Base-by-base conservation (phyloP, 2,329 filamentous ascomycete species). In the Curvularia eragrostidis region DNA sequence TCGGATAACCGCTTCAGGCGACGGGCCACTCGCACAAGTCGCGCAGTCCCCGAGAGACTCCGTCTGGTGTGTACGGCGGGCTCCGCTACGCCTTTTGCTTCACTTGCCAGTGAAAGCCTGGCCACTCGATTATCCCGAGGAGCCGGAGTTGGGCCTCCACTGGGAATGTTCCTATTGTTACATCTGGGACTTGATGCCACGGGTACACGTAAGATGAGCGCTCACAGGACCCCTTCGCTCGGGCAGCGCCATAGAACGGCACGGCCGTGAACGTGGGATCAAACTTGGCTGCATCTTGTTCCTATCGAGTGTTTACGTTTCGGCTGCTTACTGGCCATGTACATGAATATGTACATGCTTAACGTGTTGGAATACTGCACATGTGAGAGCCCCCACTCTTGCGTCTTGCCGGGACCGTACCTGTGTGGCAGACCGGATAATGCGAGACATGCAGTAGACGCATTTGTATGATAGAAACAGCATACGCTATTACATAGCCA, bases 1-100 rank as follows among this genome's bases (percentile, higher is more conserved):
- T 47, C 38, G 41, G 15, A 41, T 39, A 52, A 34, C 53, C 53
- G 53, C 53, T 52, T 32, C 5, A 46, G 41, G 54, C 49, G 49
- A 42, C 13, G 18, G 15, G 21, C 49, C 42, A 47, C 42, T 48
- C 54, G 54, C 48, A 53, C 36, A 56, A 42, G 42, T 53, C 42
- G 48, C 54, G 49, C 54, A 56, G 34, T n/a, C 5, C 30, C 48
- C 48, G 41, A 32, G 32, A 46, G 51, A 34, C 49, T 39, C 28
- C 13, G 24, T 42, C n/a, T 42, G 54, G 34, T 24, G 23, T 10
- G 42, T 46, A 44, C n/a, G 24, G 8, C 19, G 42, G 42, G 43
- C 28, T 32, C 43, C 43, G 26, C 43, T 32, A 15, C n/a, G n/a
- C 9, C 26, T n/a, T 19, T 30, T 30, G n/a, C 26, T 30, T 30